A percentile compares a stretch with the other conserved stretches of the same genome.
phyloP scores from a whole-genome alignment of 139 green algal species.

The Tetraselmis striata region DNA sequence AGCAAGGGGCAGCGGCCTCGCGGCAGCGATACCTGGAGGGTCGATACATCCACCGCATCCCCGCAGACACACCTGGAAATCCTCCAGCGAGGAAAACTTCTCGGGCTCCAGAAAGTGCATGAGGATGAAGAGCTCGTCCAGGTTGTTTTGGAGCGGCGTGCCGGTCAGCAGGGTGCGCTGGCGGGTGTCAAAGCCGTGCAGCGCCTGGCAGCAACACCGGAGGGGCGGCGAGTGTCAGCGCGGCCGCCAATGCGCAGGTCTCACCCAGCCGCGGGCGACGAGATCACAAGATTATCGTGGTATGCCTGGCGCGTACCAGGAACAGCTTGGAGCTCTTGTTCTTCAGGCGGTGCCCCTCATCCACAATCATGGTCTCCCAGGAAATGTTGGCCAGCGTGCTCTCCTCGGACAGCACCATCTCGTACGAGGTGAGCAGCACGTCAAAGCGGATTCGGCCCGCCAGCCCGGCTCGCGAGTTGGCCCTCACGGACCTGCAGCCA shows the following conservation, averaged over 20 bases:
- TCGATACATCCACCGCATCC: no score
- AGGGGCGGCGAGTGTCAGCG: not conserved
- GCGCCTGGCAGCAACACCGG: slow-evolving; percentile 33
- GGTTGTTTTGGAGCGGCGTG: slow-evolving; percentile 73
- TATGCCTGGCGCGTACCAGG: slow-evolving; percentile 1
- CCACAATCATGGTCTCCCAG: slow-evolving; percentile 54
- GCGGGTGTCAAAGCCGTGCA: slow-evolving; percentile 29
- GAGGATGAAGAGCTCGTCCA: slow-evolving; percentile 70
- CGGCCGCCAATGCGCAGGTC: no score
- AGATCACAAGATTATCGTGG: no score
- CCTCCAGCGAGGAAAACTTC: slow-evolving; percentile 58
- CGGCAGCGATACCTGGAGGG: no score
- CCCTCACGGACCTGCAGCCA: not conserved
- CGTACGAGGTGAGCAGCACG: slow-evolving; percentile 63
- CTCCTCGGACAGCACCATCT: slow-evolving; percentile 49
- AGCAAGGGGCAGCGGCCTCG: no score
- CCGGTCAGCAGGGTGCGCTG: slow-evolving; percentile 61
- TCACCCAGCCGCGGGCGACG: no score
- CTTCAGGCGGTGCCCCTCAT: slow-evolving; percentile 58
- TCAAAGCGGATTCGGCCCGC: slow-evolving; percentile 56
- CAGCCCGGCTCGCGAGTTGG: not conserved
- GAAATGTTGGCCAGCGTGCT: slow-evolving; percentile 28
- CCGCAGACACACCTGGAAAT: slow-evolving; percentile 46
- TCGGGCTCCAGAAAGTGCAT: slow-evolving; percentile 69
- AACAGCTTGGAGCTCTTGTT: slow-evolving; percentile 41